phyloP scores from a whole-genome alignment of 805 yeast genomes.

The Candida endomychidarum region DNA sequence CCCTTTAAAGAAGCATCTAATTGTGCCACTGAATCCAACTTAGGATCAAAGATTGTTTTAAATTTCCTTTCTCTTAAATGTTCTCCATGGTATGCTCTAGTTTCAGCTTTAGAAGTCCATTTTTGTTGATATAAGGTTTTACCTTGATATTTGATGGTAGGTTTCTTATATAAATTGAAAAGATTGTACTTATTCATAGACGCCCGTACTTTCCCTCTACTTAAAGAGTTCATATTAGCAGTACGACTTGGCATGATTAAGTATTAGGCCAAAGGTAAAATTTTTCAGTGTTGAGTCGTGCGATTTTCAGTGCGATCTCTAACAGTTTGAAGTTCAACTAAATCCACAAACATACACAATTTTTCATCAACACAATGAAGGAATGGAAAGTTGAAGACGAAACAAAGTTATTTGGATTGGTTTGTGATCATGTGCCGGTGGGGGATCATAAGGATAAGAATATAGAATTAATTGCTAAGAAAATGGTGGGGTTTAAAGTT shows the following conservation, averaged over 20 bases:
- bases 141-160: constrained; percentile 50
- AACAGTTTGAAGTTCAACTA: too few species aligned
- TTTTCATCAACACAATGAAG: constrained; percentile 3
- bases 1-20: constrained; percentile 78
- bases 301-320: background rate
- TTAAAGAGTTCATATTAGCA: constrained; percentile 52
- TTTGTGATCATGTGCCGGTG: constrained; percentile 67
- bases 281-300: constrained; percentile 12
- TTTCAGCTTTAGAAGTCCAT: constrained; percentile 87
- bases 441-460: constrained; percentile 51
- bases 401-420: constrained; percentile 56
- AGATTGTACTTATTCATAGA: constrained; percentile 90
- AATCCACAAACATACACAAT: too few species aligned
- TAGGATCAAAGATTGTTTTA: constrained; percentile 67
- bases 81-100: constrained; percentile 96
- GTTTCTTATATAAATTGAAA: constrained; percentile 82
- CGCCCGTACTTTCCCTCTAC: constrained; percentile 76
- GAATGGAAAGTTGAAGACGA: constrained; percentile 65
- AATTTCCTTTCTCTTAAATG: constrained; percentile 82
- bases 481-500: constrained; percentile 29
- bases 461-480: constrained; percentile 41
- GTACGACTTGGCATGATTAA: constrained; percentile 60
- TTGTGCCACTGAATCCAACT: constrained; percentile 83
- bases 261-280: background rate
- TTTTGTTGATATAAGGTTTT: constrained; percentile 87